Conservation (phyloP, 371 early-diverging fungal species). For the Rhizopus arrhizus region DNA sequence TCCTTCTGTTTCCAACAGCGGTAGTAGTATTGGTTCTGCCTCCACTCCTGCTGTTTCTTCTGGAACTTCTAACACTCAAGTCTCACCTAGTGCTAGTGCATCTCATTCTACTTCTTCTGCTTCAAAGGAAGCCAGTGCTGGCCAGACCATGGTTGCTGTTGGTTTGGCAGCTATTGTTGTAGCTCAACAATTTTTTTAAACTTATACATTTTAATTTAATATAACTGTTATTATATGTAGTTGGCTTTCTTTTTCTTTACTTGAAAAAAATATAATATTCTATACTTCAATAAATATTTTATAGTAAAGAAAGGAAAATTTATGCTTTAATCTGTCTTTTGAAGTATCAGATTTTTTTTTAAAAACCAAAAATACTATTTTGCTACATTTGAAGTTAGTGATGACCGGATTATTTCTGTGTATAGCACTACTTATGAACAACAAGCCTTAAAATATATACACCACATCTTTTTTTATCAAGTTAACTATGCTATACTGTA, state of each 20-base stretch:
- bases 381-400: no score
- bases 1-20: not conserved
- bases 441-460: no score
- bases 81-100: constrained; percentile 3
- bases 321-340: not conserved
- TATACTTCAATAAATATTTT: no score
- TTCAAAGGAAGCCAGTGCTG: constrained; percentile 7
- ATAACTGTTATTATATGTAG: constrained; percentile 11
- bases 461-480: no score
- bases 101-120: constrained; percentile 19
- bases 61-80: constrained; percentile 7
- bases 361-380: no score
- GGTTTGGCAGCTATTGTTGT: constrained; percentile 24
- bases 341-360: no score
- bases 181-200: constrained; percentile 27
- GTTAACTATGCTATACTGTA: no score
- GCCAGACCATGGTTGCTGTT: constrained; percentile 14
- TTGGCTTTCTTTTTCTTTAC: constrained; percentile 3
- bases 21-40: not conserved
- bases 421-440: no score
- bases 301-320: not conserved
- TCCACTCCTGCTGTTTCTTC: constrained; percentile 16
- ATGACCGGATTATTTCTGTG: no score
- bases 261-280: not conserved
- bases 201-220: not conserved